Conservation (phyloP, 805 yeast species). For the Cyberlindnera xylosilytica region DNA sequence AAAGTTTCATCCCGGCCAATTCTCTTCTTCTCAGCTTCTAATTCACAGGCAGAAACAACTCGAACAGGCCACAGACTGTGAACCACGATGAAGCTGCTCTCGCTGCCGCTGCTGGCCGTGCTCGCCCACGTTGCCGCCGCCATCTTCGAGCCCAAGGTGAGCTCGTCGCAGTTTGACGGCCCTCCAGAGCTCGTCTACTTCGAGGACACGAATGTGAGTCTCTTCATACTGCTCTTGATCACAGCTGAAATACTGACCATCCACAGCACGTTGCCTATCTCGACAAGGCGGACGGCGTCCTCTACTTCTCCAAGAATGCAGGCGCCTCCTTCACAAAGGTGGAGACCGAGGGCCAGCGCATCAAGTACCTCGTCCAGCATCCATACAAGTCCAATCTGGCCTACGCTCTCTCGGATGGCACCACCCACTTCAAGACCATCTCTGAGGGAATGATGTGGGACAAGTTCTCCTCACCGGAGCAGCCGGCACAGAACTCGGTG, state of each 20-base stretch:
- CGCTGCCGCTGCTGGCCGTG: conserved; percentile 12
- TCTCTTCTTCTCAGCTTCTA: neutral
- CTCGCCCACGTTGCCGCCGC: conserved; percentile 15
- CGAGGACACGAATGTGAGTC: conserved; percentile 30
- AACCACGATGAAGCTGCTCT: conserved; percentile 10
- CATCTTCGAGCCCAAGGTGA: conserved; percentile 27
- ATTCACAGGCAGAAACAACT: neutral
- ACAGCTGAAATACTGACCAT: conserved; percentile 1
- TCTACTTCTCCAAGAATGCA: conserved; percentile 46
- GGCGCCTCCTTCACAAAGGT: conserved; percentile 42
- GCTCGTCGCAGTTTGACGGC: conserved; percentile 18
- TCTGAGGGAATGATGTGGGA: conserved; percentile 43
- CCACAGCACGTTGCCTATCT: conserved; percentile 20
- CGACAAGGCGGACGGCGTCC: conserved; percentile 26
- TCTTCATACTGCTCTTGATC: neutral
- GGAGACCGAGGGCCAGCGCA: conserved; percentile 34
- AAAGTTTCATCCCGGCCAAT: too few species aligned
- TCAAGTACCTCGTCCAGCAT: conserved; percentile 33
- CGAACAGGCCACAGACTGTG: neutral
- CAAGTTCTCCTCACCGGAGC: conserved; percentile 31
- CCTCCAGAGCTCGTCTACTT: conserved; percentile 31
- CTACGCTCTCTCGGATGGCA: conserved; percentile 33
- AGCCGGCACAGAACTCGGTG: conserved; percentile 24
- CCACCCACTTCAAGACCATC: conserved; percentile 35
- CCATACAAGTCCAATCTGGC: conserved; percentile 38